Evolutionary conservation across 441 rosid genomes (phyloP).

Genomic region (Corymbia calophylla): DNA sequence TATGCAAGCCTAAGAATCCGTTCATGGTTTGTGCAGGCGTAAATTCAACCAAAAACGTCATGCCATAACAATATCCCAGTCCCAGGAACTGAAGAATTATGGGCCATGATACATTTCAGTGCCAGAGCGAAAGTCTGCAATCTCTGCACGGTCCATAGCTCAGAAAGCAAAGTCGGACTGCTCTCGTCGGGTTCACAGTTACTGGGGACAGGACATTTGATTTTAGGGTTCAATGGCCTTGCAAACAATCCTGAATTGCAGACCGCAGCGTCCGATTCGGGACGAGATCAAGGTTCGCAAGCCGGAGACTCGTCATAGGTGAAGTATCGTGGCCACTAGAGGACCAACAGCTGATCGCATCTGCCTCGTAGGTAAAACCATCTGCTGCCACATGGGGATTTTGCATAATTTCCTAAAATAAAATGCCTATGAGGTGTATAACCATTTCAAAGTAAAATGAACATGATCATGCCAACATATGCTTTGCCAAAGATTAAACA

Average conservation of each 20-base stretch:
- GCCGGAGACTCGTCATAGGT: conserved; percentile 2
- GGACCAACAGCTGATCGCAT: background rate
- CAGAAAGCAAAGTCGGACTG: background rate
- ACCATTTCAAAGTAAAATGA: background rate
- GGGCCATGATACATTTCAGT: background rate
- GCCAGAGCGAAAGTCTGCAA: background rate
- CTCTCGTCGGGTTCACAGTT: background rate
- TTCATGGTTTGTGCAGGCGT: background rate
- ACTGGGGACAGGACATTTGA: background rate
- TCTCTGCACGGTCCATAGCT: background rate
- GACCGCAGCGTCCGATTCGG: background rate
- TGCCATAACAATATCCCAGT: background rate
- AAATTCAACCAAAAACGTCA: background rate
- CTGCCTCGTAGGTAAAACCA: background rate
- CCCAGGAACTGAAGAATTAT: background rate
- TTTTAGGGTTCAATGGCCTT: background rate
- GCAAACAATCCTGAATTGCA: background rate
- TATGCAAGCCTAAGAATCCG: background rate
- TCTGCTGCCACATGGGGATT: conserved; percentile 2
- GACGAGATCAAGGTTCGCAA: background rate
- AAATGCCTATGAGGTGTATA: background rate
- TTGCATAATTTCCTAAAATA: background rate
- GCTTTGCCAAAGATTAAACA: background rate
- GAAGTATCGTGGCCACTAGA: background rate
- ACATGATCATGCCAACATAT: rapidly evolving